These are phyloP conservation scores for Guyanaporus albipodus DNA, from an alignment of 768 basidiomycete genomes.

Conservation along the genomic window DNA sequence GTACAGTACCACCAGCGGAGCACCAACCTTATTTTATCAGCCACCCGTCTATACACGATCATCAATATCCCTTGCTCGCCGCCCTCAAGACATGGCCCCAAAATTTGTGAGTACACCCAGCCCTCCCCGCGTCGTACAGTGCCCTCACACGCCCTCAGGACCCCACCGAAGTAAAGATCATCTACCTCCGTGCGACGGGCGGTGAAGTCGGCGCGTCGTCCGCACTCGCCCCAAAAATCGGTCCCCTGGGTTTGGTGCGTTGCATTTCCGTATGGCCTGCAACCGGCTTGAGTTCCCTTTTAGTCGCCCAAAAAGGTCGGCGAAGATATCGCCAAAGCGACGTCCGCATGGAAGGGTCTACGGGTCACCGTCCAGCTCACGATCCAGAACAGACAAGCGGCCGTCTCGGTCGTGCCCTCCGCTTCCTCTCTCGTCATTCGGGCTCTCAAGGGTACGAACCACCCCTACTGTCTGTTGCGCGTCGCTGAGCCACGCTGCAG, in stretches of 20 bases:
- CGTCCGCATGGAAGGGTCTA: slow-evolving; percentile 97
- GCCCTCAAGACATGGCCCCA: slow-evolving; percentile 59
- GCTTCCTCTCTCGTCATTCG: slow-evolving; percentile 97
- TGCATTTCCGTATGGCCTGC: background rate
- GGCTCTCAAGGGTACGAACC: slow-evolving; percentile 90
- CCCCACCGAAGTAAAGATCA: slow-evolving; percentile 97
- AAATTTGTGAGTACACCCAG: slow-evolving; percentile 55
- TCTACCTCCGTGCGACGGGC: slow-evolving; percentile 97
- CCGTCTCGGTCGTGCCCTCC: slow-evolving; percentile 93
- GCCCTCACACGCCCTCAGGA: slow-evolving; percentile 52
- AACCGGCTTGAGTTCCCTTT: slow-evolving; percentile 10
- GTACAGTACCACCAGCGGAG: slow-evolving; percentile 55
- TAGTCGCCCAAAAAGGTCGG: slow-evolving; percentile 99
- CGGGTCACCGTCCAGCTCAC: slow-evolving; percentile 98
- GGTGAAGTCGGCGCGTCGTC: slow-evolving; percentile 99
- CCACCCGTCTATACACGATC: slow-evolving; percentile 15
- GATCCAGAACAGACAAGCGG: slow-evolving; percentile 99
- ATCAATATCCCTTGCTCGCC: slow-evolving; percentile 3
- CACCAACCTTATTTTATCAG: slow-evolving; percentile 49
- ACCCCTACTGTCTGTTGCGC: background rate
- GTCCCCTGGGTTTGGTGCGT: slow-evolving; percentile 97
- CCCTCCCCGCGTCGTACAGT: background rate
- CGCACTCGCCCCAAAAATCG: slow-evolving; percentile 98
- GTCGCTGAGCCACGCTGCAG: slow-evolving; percentile 38
- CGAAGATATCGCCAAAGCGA: slow-evolving; percentile 99